A percentile compares a stretch with the other conserved stretches of the same genome.
These are phyloP conservation scores for Bolboschoenus planiculmis DNA, from an alignment of 176 grass and related monocot species.

Conservation along the genomic window DNA sequence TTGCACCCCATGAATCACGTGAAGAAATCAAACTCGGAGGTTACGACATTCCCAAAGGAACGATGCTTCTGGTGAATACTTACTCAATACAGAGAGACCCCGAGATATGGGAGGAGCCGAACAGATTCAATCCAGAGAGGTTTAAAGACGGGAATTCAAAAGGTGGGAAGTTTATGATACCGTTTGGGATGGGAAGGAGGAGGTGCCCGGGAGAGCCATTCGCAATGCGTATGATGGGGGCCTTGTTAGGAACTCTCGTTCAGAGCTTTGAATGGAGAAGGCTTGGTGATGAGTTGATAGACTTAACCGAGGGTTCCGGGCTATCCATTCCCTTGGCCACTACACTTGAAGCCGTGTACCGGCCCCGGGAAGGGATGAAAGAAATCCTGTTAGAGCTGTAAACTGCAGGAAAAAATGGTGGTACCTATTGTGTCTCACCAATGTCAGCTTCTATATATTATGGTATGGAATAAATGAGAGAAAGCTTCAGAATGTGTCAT, in stretches of 20 bases:
- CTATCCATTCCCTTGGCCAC: slow-evolving; percentile 12
- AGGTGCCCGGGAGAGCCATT: slow-evolving; percentile 26
- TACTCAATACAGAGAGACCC: slow-evolving; percentile 31
- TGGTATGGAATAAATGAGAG: no score
- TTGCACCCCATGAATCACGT: slow-evolving; percentile 16
- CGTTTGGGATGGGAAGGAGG: slow-evolving; percentile 28
- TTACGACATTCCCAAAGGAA: slow-evolving; percentile 25
- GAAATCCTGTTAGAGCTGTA: not conserved
- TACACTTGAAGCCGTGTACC: slow-evolving; percentile 13
- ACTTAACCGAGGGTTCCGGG: slow-evolving; percentile 11
- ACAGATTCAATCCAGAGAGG: slow-evolving; percentile 25
- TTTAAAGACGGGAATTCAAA: not conserved
- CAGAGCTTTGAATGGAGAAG: slow-evolving; percentile 33
- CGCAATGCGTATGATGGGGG: slow-evolving; percentile 18
- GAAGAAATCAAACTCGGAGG: slow-evolving; percentile 15
- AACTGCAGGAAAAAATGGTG: no score
- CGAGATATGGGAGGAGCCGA: slow-evolving; percentile 11
- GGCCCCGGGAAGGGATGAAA: not conserved
- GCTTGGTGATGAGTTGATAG: not conserved
- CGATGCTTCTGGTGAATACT: slow-evolving; percentile 28
- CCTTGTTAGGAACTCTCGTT: slow-evolving; percentile 25
- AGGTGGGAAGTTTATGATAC: slow-evolving; percentile 9
- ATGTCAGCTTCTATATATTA: no score
- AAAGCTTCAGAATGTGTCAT: no score
- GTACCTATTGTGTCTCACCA: no score